A percentile compares a stretch with the other conserved stretches of the same genome.
Evolutionary conservation across 257 asterid genomes (phyloP).

Genomic region (Anisodus acutangulus): DNA sequence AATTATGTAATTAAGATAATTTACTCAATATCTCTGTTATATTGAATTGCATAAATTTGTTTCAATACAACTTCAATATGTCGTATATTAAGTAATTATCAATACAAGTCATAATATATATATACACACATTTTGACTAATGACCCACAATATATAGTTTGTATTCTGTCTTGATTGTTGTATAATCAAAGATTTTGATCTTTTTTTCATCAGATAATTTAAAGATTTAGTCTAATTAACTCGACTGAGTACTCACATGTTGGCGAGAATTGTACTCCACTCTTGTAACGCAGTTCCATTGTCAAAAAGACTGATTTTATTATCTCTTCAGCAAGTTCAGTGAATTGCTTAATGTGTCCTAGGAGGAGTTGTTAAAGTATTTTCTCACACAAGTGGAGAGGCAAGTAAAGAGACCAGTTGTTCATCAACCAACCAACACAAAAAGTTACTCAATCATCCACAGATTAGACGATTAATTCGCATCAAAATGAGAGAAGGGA

Average conservation of each 20-base stretch:
- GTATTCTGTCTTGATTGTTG: not conserved
- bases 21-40: no score
- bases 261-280: not conserved
- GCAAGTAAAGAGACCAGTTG: not conserved
- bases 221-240: not conserved
- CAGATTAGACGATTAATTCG: not conserved
- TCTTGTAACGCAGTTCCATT: not conserved
- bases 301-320: not conserved
- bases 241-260: not conserved
- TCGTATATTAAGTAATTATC: no score
- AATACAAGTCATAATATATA: no score
- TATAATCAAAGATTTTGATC: no score
- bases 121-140: no score
- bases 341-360: not conserved
- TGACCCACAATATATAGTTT: no score
- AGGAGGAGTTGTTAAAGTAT: not conserved
- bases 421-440: not conserved
- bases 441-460: not conserved
- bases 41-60: no score
- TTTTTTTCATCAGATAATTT: no score
- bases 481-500: not conserved
- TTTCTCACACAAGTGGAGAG: not conserved
- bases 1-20: no score
- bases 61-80: no score
- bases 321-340: not conserved